Conservation (phyloP, 371 early-diverging fungal genomes). For the Conidiobolus incongruus region DNA sequence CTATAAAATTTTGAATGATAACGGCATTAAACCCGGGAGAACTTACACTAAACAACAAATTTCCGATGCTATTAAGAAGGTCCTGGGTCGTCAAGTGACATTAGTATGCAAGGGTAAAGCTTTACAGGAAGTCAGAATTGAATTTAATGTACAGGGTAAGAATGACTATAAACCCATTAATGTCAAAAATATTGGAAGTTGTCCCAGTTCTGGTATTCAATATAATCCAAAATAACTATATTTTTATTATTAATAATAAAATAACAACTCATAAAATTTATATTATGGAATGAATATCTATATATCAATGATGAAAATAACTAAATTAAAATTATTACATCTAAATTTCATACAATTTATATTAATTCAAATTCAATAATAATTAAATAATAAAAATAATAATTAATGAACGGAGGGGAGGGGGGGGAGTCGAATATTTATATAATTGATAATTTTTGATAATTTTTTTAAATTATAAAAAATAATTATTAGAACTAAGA, state of each 20-base stretch:
- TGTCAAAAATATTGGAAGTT: background rate
- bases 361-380: too few species aligned
- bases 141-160: constrained; percentile 11
- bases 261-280: background rate
- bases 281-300: background rate
- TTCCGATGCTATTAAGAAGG: constrained; percentile 20
- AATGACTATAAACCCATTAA: constrained; percentile 7
- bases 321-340: too few species aligned
- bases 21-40: constrained; percentile 35
- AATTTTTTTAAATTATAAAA: too few species aligned
- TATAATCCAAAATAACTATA: background rate
- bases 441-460: too few species aligned
- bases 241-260: background rate
- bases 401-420: too few species aligned
- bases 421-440: too few species aligned
- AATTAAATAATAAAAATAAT: too few species aligned
- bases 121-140: constrained; percentile 14
- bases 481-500: too few species aligned
- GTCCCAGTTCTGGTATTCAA: background rate
- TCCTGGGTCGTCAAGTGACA: constrained; percentile 18
- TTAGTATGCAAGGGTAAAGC: constrained; percentile 14
- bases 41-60: constrained; percentile 19
- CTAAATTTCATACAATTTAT: too few species aligned
- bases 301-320: too few species aligned
- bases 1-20: constrained; percentile 21